Evolutionary conservation across 225 moss, liverwort and hornwort species (phyloP), one percentile per base, ranked within the genome.

Genomic region (Neckera pumila): DNA sequence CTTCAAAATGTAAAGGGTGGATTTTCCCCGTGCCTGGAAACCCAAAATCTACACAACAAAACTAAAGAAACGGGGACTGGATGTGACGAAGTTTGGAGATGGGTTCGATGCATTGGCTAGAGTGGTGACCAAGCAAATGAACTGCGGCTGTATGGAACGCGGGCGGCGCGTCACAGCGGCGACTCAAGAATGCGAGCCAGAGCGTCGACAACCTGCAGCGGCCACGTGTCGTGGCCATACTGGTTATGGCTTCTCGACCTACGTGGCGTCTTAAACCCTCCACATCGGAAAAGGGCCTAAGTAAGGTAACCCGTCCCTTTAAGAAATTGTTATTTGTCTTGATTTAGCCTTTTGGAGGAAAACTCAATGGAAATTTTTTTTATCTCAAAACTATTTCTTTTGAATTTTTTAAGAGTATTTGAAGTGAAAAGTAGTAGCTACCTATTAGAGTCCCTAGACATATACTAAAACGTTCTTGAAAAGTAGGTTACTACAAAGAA

Each of bases 71-170:
- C 59, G 17, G 67, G 45, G 12, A 51, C 12, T 56, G 15, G 5
- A 23, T 28, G 11, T 34, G 36, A 27, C 17, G 34, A 8, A 42
- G 12, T 20, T 86, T 76, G 57, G 36, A 42, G n/a, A 60, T 26
- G 14, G 40, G 33, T 23, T 36, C 38, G 16, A 34, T 34, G 57
- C 4, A 47, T 9, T 79, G n/a, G 63, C 23, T 70, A 30, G 84
- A 90, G 87, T 90, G 57, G 72, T 33, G 74, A 90, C 80, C 87
- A 87, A 89, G 85, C 75, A 80, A 89, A 45, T 54, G 62, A 22
- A 42, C 11, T 22, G 70, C 12, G 60, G 33, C 33, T 12, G 26
- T 7, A 18, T 40, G 42, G 12, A 33, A 53, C 76, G 6, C 7
- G 6, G 17, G 45, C 1, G 26, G 15, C 20, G 6, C 49, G 47